Conservation (phyloP, 2,329 filamentous ascomycete species). For the Ceratocystis ficicola region DNA sequence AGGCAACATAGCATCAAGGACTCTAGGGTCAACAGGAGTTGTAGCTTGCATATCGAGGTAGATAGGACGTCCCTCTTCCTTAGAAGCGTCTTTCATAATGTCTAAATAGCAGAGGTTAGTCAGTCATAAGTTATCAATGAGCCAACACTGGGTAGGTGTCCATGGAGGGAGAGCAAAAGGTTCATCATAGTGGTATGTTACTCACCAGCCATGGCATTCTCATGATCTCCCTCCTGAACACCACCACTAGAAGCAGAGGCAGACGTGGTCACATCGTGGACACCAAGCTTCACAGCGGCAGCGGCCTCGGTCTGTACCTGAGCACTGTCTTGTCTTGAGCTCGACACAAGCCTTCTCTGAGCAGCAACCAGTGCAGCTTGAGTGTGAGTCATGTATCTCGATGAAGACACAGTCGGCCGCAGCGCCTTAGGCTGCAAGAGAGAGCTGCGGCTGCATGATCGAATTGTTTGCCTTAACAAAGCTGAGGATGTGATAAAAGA, state of each 20-base stretch:
- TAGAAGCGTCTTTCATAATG: conserved; percentile 78
- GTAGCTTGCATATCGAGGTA: conserved; percentile 98
- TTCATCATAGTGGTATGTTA: conserved; percentile 18
- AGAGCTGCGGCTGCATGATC: conserved; percentile 36
- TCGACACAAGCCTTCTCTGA: conserved; percentile 61
- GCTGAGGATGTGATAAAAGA: conserved; percentile 53
- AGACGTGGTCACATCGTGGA: conserved; percentile 45
- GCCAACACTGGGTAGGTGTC: conserved; percentile 16
- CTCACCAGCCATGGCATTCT: conserved; percentile 21
- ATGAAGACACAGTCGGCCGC: conserved; percentile 21
- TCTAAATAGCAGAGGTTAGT: conserved; percentile 33
- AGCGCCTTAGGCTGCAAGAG: conserved; percentile 27
- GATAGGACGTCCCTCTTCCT: conserved; percentile 90
- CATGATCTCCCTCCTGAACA: conserved; percentile 19
- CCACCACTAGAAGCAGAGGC: conserved; percentile 1
- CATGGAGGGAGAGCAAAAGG: conserved; percentile 25
- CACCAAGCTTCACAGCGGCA: conserved; percentile 74
- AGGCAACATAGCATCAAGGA: conserved; percentile 92
- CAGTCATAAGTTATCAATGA: background rate
- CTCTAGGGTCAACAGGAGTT: conserved; percentile 84
- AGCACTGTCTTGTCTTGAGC: conserved; percentile 65
- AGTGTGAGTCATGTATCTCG: conserved; percentile 7
- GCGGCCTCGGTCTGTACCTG: conserved; percentile 73
- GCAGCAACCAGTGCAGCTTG: background rate
- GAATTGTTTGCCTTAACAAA: conserved; percentile 59